These are phyloP conservation scores for Cicer arietinum DNA, from an alignment of 306 rosid genomes.

Conservation along the genomic window DNA sequence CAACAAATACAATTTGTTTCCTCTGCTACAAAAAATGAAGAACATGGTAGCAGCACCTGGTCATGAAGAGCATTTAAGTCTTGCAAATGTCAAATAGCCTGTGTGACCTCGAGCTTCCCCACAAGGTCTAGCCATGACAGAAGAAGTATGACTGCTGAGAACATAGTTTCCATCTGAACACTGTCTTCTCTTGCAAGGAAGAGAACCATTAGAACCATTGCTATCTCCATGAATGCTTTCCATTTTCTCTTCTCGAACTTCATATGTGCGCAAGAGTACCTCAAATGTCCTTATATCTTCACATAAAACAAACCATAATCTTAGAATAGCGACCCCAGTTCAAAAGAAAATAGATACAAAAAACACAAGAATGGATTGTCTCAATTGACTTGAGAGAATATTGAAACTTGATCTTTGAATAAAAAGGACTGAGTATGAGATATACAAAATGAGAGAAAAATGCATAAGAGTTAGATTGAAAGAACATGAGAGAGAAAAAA, in stretches of 20 bases:
- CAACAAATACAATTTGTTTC: not conserved
- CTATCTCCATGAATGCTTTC: conserved; percentile 42
- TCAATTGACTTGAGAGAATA: too few species aligned
- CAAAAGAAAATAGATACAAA: too few species aligned
- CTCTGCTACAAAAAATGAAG: conserved; percentile 33
- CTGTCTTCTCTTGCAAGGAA: conserved; percentile 72
- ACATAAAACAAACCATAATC: conserved; percentile 22
- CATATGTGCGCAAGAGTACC: conserved; percentile 75
- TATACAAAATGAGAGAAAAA: too few species aligned
- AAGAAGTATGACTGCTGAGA: conserved; percentile 47
- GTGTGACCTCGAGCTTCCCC: conserved; percentile 92
- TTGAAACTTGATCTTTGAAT: too few species aligned
- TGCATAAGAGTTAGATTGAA: too few species aligned
- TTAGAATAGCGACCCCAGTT: too few species aligned
- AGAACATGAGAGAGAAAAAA: too few species aligned
- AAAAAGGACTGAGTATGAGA: too few species aligned
- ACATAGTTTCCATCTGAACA: conserved; percentile 61
- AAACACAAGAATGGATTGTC: too few species aligned
- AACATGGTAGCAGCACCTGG: conserved; percentile 8
- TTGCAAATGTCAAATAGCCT: conserved; percentile 87
- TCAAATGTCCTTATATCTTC: conserved; percentile 91
- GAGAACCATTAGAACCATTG: conserved; percentile 49
- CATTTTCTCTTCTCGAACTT: conserved; percentile 69
- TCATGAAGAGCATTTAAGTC: conserved; percentile 67
- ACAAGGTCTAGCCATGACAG: conserved; percentile 71